A percentile compares a stretch with the other conserved stretches of the same genome.
These are phyloP conservation scores for Trametes hirsuta DNA, from an alignment of 1,284 basidiomycete species.

Conservation along the genomic window DNA sequence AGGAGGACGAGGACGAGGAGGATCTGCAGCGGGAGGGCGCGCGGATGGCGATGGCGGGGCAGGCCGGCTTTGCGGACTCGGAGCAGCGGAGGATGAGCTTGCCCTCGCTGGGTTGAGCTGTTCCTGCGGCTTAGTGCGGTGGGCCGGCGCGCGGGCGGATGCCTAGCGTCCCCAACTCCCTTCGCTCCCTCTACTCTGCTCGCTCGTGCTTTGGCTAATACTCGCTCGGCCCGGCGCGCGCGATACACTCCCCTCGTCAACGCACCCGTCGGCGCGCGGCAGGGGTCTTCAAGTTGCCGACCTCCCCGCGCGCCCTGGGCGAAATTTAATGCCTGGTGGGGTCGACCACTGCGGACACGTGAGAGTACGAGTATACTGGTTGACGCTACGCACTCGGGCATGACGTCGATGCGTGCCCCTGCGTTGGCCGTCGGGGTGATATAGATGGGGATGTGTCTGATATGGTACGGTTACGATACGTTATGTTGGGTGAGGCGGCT, in stretches of 20 bases:
- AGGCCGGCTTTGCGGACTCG: not conserved
- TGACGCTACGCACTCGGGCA: not conserved
- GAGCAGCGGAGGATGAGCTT: slow-evolving; percentile 5
- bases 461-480: not conserved
- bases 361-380: not conserved
- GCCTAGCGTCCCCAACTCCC: not conserved
- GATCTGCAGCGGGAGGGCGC: not conserved
- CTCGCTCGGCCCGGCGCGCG: not conserved
- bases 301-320: not conserved
- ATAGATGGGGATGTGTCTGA: not conserved
- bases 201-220: not conserved
- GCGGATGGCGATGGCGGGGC: not conserved
- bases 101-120: slow-evolving; percentile 7
- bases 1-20: slow-evolving; percentile 22
- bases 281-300: not conserved
- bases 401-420: not conserved
- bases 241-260: not conserved
- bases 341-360: not conserved
- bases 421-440: not conserved
- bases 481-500: not conserved
- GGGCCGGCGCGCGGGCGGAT: no score
- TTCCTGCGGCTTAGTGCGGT: not conserved
- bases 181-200: not conserved
- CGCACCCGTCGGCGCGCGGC: not conserved
- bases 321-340: not conserved